Evolutionary conservation across 2,329 filamentous ascomycete genomes (phyloP).

Genomic region (Aspergillus costaricaensis): DNA sequence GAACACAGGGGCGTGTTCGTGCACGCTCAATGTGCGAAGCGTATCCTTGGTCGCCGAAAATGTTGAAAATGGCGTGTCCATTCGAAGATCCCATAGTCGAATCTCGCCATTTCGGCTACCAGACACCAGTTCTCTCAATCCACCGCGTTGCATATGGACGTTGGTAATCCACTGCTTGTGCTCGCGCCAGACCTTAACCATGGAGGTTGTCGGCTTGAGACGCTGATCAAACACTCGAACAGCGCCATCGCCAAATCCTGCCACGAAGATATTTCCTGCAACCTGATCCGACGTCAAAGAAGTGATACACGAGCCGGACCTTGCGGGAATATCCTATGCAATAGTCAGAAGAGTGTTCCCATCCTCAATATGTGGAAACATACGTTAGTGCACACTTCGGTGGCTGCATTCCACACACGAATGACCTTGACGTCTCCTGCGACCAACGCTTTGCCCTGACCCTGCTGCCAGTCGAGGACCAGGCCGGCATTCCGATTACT

Average conservation of each 20-base stretch:
- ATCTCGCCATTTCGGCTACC: constrained; percentile 92
- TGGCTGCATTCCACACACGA: constrained; percentile 91
- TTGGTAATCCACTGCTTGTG: constrained; percentile 95
- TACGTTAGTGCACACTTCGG: constrained; percentile 81
- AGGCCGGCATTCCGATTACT: constrained; percentile 93
- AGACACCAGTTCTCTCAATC: constrained; percentile 84
- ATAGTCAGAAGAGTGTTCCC: background rate
- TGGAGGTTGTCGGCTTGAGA: constrained; percentile 77
- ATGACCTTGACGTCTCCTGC: constrained; percentile 96
- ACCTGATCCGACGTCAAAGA: constrained; percentile 97
- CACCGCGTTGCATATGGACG: constrained; percentile 94
- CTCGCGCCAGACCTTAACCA: constrained; percentile 97
- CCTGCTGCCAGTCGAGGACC: constrained; percentile 98
- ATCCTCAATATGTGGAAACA: constrained; percentile 23
- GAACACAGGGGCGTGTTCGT: constrained; percentile 96
- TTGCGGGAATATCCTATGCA: constrained; percentile 78
- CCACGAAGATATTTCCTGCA: constrained; percentile 92
- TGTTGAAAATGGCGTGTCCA: constrained; percentile 73
- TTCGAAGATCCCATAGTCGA: constrained; percentile 92
- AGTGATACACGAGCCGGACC: constrained; percentile 93
- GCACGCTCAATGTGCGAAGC: constrained; percentile 82
- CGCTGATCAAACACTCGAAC: constrained; percentile 93
- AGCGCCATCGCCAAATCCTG: constrained; percentile 93
- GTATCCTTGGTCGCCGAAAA: constrained; percentile 75
- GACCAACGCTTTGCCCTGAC: constrained; percentile 91